Conservation (phyloP, 306 rosid genomes). For the Dalbergia oliveri region DNA sequence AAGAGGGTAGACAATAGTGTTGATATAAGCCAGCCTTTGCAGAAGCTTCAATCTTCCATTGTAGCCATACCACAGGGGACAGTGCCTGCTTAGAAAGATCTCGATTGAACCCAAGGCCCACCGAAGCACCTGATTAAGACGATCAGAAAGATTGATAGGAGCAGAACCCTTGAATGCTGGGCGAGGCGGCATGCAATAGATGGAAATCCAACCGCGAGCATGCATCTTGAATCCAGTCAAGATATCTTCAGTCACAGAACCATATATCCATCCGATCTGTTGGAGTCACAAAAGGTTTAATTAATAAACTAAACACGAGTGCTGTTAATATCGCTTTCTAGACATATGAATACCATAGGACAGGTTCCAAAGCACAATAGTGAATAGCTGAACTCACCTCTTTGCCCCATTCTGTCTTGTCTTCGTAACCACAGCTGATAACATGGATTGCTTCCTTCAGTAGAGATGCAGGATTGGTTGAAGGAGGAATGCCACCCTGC, state of each 20-base stretch:
- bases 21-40: conserved; percentile 90
- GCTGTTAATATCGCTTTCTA: conserved; percentile 6
- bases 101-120: conserved; percentile 99
- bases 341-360: conserved; percentile 17
- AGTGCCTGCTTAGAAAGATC: conserved; percentile 96
- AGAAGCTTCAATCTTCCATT: conserved; percentile 77
- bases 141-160: conserved; percentile 98
- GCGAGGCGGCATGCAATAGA: conserved; percentile 97
- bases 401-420: conserved; percentile 98
- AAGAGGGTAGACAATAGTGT: conserved; percentile 93
- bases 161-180: conserved; percentile 99
- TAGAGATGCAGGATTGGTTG: conserved; percentile 96
- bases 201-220: conserved; percentile 98
- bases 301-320: conserved; percentile 33
- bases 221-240: conserved; percentile 99
- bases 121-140: conserved; percentile 96
- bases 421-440: conserved; percentile 98
- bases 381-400: conserved; percentile 66
- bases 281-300: conserved; percentile 32
- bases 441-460: conserved; percentile 98
- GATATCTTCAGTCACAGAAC: conserved; percentile 99
- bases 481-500: conserved; percentile 96
- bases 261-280: conserved; percentile 99
- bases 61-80: conserved; percentile 99
- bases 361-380: conserved; percentile 24